phyloP scores from a whole-genome alignment of 345 rosid species.

The Moringa oleifera region DNA sequence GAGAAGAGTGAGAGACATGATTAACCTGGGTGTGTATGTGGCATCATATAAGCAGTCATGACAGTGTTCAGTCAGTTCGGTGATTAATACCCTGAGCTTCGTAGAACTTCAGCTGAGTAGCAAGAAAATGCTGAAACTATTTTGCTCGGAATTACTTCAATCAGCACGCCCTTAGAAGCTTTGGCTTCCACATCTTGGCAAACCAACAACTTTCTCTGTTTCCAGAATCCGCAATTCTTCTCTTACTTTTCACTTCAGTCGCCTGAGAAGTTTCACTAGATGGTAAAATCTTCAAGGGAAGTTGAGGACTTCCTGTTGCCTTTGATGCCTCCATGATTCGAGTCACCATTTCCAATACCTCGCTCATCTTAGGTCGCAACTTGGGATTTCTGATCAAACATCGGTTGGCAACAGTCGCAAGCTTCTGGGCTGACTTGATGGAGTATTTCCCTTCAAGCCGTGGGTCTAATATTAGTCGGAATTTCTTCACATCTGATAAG shows the following conservation, averaged over 20 bases:
- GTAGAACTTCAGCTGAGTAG: too few species aligned
- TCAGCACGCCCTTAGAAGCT: slow-evolving; percentile 42
- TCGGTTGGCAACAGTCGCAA: slow-evolving; percentile 61
- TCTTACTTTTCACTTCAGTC: slow-evolving; percentile 20
- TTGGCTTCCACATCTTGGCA: slow-evolving; percentile 39
- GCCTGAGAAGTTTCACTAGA: slow-evolving; percentile 20
- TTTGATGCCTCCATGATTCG: slow-evolving; percentile 40
- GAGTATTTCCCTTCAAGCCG: slow-evolving; percentile 53
- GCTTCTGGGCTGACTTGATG: slow-evolving; percentile 50
- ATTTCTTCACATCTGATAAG: slow-evolving; percentile 52
- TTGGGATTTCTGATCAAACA: slow-evolving; percentile 71
- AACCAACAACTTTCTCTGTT: slow-evolving; percentile 40
- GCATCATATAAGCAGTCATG: neutral
- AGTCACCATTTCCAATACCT: slow-evolving; percentile 68
- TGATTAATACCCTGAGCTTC: neutral
- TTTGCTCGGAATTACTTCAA: neutral
- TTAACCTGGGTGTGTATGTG: neutral
- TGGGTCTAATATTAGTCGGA: slow-evolving; percentile 56
- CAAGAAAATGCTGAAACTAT: too few species aligned
- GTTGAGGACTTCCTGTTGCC: slow-evolving; percentile 28
- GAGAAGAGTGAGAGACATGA: neutral
- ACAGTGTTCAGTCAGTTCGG: neutral
- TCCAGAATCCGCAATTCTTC: slow-evolving; percentile 30
- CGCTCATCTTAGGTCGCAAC: slow-evolving; percentile 87
- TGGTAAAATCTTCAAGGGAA: slow-evolving; percentile 31